phyloP scores from a whole-genome alignment of 2,329 filamentous ascomycete species.

The Verticillium albo-atrum region DNA sequence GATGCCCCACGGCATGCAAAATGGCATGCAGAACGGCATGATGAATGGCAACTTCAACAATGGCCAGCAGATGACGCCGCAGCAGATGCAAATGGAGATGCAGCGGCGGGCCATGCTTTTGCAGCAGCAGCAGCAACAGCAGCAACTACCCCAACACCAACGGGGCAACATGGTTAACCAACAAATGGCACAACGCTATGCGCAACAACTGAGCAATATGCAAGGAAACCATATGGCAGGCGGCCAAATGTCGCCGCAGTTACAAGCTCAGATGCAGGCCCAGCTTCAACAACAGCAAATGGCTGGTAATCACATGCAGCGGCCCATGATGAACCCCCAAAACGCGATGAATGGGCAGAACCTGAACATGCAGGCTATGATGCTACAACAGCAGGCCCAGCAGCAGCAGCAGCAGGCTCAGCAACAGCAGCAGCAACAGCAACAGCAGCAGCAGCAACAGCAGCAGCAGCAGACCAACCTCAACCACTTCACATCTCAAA shows the following conservation, averaged over 20 bases:
- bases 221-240: constrained; percentile 24
- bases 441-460: constrained; percentile 25
- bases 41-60: constrained; percentile 30
- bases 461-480: constrained; percentile 26
- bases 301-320: constrained; percentile 30
- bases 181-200: constrained; percentile 38
- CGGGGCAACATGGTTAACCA: constrained; percentile 36
- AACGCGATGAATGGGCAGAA: constrained; percentile 38
- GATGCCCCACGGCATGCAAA: constrained; percentile 28
- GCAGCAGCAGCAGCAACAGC: constrained; percentile 29
- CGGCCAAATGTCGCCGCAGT: constrained; percentile 29
- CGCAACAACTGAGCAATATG: constrained; percentile 37
- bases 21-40: constrained; percentile 23
- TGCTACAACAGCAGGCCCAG: constrained; percentile 22
- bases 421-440: constrained; percentile 21
- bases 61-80: constrained; percentile 25
- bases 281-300: constrained; percentile 28
- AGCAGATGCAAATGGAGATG: constrained; percentile 10
- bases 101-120: constrained; percentile 18
- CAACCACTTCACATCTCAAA: constrained; percentile 19
- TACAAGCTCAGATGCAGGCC: constrained; percentile 33
- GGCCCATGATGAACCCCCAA: constrained; percentile 26
- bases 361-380: constrained; percentile 36
- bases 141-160: constrained; percentile 29
- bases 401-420: constrained; percentile 23